A percentile compares a stretch with the other conserved stretches of the same genome.
phyloP scores from a whole-genome alignment of 345 rosid genomes.

The Eucalyptus erythrocorys region DNA sequence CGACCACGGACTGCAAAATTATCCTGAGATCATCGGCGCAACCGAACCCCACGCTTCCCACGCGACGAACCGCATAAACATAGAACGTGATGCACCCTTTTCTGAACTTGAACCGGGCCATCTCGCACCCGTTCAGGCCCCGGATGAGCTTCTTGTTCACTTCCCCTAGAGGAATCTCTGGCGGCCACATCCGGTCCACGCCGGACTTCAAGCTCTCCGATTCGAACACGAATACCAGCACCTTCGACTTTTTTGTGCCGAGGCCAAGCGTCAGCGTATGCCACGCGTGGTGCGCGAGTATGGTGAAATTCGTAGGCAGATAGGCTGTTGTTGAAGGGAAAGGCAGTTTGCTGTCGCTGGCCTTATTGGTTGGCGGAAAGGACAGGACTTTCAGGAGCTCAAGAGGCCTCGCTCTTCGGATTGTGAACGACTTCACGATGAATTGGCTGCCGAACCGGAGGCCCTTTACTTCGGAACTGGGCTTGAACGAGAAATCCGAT shows the following conservation, averaged over 20 bases:
- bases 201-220: slow-evolving; percentile 55
- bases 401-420: slow-evolving; percentile 64
- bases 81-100: slow-evolving; percentile 98
- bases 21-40: slow-evolving; percentile 72
- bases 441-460: slow-evolving; percentile 85
- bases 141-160: slow-evolving; percentile 81
- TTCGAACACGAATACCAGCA: slow-evolving; percentile 69
- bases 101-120: slow-evolving; percentile 92
- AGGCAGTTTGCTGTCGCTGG: slow-evolving; percentile 13
- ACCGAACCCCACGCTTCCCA: slow-evolving; percentile 44
- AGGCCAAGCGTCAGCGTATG: slow-evolving; percentile 88
- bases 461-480: slow-evolving; percentile 72
- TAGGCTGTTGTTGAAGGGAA: slow-evolving; percentile 77
- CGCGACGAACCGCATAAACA: slow-evolving; percentile 65
- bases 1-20: slow-evolving; percentile 74
- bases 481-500: slow-evolving; percentile 60
- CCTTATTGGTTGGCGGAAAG: slow-evolving; percentile 32
- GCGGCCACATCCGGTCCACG: slow-evolving; percentile 60
- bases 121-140: slow-evolving; percentile 51
- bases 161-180: slow-evolving; percentile 78
- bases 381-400: slow-evolving; percentile 80
- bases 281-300: slow-evolving; percentile 96
- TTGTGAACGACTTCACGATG: slow-evolving; percentile 88
- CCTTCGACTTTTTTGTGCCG: slow-evolving; percentile 82
- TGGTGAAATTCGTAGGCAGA: slow-evolving; percentile 88